Percentiles rank a stretch among this genome's conserved stretches.
Evolutionary conservation across 805 yeast genomes (phyloP).

Genomic region (Lipomyces orientalis): DNA sequence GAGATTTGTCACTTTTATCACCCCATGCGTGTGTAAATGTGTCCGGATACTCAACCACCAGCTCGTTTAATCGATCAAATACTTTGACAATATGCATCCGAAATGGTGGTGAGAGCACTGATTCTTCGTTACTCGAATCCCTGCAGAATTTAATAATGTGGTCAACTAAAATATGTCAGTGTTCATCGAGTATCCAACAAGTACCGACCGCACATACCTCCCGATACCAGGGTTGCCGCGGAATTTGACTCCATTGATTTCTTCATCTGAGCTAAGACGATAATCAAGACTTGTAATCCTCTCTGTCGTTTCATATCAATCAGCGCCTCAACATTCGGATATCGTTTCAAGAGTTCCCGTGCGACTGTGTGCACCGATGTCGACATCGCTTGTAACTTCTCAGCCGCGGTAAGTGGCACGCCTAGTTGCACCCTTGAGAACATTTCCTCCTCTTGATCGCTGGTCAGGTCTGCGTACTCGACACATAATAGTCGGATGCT

Average conservation of each 20-base stretch:
- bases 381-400: slow-evolving; percentile 3
- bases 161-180: background rate
- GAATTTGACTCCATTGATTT: background rate
- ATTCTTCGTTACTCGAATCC: background rate
- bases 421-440: slow-evolving; percentile 7
- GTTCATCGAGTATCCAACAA: background rate
- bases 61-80: background rate
- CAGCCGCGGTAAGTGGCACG: slow-evolving; percentile 7
- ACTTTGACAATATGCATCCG: background rate
- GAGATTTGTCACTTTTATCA: background rate
- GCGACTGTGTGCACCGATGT: background rate
- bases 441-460: background rate
- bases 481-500: background rate
- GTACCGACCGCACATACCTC: background rate
- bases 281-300: background rate
- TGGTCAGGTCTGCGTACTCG: background rate
- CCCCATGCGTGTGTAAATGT: background rate
- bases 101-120: background rate
- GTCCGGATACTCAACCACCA: background rate
- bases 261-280: background rate
- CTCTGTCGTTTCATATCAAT: background rate
- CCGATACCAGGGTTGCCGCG: background rate
- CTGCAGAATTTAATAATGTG: background rate
- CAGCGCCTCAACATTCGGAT: background rate
- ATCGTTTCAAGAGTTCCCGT: background rate